A percentile compares a stretch with the other conserved stretches of the same genome.
Conservation (phyloP, 2,329 filamentous ascomycete genomes). For the Epichloe sibirici region DNA sequence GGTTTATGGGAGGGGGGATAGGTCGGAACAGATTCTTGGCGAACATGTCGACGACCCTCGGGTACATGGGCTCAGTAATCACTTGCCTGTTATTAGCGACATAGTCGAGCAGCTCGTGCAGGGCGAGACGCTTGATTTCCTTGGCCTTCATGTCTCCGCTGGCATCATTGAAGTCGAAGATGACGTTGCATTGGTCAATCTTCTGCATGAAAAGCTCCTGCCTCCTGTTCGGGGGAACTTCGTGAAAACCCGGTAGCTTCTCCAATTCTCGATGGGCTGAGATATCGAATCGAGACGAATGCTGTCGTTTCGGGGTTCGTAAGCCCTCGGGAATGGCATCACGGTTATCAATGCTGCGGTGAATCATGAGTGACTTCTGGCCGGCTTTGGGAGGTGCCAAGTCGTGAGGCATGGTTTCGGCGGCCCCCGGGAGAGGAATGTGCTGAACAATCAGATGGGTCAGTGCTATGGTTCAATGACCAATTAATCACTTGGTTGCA, state of each 20-base stretch:
- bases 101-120: constrained; percentile 94
- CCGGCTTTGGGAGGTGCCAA: constrained; percentile 87
- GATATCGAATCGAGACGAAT: constrained; percentile 95
- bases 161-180: constrained; percentile 98
- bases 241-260: constrained; percentile 94
- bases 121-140: constrained; percentile 92
- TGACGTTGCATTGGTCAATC: constrained; percentile 99
- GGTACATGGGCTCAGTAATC: constrained; percentile 98
- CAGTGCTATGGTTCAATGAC: neutral
- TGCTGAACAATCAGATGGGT: constrained; percentile 39
- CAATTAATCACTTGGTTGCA: neutral
- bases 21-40: constrained; percentile 96
- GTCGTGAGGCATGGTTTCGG: constrained; percentile 97
- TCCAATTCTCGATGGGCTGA: constrained; percentile 93
- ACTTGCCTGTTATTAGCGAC: constrained; percentile 97
- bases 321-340: constrained; percentile 85
- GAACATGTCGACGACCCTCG: constrained; percentile 97
- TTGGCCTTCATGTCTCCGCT: constrained; percentile 99
- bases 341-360: constrained; percentile 78
- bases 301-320: constrained; percentile 88
- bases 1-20: constrained; percentile 96
- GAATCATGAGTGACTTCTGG: constrained; percentile 76
- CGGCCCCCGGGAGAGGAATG: constrained; percentile 78
- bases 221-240: constrained; percentile 90
- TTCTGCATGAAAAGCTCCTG: constrained; percentile 99